Evolutionary conservation across 73 alveolate species (phyloP).

Genomic region (Stentor coeruleus): DNA sequence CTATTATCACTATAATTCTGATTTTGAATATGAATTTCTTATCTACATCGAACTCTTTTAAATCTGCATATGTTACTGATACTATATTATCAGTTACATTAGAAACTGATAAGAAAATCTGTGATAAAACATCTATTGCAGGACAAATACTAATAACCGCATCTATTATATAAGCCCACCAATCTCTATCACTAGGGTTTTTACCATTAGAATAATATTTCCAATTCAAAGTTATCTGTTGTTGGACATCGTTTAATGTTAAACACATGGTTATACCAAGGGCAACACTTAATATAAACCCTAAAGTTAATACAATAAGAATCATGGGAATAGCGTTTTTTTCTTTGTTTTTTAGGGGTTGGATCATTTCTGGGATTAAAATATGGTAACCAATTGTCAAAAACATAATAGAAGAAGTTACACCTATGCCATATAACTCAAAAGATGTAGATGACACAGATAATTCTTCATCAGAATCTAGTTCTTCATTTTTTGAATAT

Average conservation of each 20-base stretch:
- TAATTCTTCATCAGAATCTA: not conserved
- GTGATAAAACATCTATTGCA: not conserved
- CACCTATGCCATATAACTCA: not conserved
- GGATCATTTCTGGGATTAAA: not conserved
- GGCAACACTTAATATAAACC: not conserved
- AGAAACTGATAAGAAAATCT: not conserved
- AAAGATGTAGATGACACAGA: not conserved
- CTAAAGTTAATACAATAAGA: not conserved
- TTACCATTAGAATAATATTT: not conserved
- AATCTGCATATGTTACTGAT: not conserved
- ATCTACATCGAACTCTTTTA: not conserved
- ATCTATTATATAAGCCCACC: not conserved
- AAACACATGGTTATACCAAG: not conserved
- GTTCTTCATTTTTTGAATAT: not conserved
- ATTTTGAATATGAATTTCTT: too few species aligned
- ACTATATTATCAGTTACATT: conserved; percentile 11
- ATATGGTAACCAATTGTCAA: not conserved
- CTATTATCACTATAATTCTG: not conserved
- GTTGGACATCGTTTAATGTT: not conserved
- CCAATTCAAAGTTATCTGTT: not conserved
- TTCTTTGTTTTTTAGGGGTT: not conserved
- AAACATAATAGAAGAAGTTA: not conserved
- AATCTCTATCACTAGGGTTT: not conserved
- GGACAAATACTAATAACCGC: not conserved
- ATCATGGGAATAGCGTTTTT: not conserved